These are phyloP conservation scores for Blastomyces silverae DNA, from an alignment of 2,329 filamentous ascomycete genomes.

Conservation along the genomic window DNA sequence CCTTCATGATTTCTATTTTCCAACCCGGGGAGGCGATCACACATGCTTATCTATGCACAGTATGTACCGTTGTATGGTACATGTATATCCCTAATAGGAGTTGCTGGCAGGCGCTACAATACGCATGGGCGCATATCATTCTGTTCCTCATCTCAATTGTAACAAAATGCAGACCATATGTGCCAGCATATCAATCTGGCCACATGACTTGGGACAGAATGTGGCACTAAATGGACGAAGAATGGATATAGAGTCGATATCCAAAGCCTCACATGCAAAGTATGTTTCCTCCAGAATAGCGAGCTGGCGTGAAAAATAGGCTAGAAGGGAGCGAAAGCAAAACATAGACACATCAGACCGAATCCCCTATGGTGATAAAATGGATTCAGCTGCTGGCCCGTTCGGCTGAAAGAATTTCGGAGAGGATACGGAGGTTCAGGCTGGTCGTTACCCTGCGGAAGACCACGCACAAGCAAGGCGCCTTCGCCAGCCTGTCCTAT, in stretches of 20 bases:
- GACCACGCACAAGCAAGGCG: neutral
- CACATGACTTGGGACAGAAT: neutral
- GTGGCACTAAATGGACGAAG: neutral
- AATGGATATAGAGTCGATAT: neutral
- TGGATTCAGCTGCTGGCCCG: neutral
- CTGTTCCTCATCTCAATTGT: neutral
- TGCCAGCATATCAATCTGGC: neutral
- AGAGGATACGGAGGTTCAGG: too few relatives aligned
- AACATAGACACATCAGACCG: neutral
- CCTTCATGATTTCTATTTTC: neutral
- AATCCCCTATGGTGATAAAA: neutral
- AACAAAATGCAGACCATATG: neutral
- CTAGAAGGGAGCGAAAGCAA: neutral
- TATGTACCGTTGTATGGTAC: neutral
- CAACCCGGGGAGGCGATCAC: neutral
- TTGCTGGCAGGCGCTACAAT: neutral
- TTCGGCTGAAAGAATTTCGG: neutral
- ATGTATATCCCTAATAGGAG: neutral
- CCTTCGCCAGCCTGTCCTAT: neutral
- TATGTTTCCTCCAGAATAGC: neutral
- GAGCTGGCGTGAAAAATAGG: neutral
- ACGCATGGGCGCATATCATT: neutral
- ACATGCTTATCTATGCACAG: neutral
- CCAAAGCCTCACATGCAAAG: too few relatives aligned
- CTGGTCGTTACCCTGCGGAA: neutral